These are phyloP conservation scores for Rhodamnia rubescens DNA, from an alignment of 345 rosid genomes.

Conservation along the genomic window DNA sequence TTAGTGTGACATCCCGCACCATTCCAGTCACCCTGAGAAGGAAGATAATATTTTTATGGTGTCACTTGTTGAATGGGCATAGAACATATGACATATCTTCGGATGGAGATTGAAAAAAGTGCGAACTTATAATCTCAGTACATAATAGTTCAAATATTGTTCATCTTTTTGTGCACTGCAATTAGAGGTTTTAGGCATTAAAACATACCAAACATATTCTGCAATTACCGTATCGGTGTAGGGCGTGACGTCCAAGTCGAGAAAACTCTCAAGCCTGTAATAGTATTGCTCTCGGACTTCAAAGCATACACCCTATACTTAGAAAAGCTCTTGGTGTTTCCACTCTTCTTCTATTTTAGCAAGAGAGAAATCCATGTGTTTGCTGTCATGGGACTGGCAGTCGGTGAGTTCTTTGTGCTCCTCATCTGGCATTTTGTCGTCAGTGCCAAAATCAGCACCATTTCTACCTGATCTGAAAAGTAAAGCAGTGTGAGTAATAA, in stretches of 20 bases:
- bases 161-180: background rate
- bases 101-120: background rate
- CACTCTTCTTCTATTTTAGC: too few species aligned
- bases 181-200: background rate
- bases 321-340: too few species aligned
- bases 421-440: too few species aligned
- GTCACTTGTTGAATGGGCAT: background rate
- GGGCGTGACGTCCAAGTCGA: slow-evolving; percentile 65
- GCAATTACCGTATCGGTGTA: slow-evolving; percentile 61
- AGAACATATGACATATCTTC: background rate
- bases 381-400: too few species aligned
- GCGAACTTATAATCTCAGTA: background rate
- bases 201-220: slow-evolving; percentile 68
- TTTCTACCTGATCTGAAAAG: too few species aligned
- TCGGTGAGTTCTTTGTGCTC: background rate
- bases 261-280: slow-evolving; percentile 53
- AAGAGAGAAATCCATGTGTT: background rate
- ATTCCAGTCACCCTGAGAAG: too few species aligned
- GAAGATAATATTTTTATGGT: background rate
- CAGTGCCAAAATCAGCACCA: too few species aligned
- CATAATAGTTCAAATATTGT: background rate
- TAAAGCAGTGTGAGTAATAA: too few species aligned
- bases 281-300: too few species aligned
- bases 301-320: too few species aligned
- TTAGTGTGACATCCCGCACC: too few species aligned